Conservation (phyloP, 2,329 filamentous ascomycete genomes). For the Cladosporium halotolerans region DNA sequence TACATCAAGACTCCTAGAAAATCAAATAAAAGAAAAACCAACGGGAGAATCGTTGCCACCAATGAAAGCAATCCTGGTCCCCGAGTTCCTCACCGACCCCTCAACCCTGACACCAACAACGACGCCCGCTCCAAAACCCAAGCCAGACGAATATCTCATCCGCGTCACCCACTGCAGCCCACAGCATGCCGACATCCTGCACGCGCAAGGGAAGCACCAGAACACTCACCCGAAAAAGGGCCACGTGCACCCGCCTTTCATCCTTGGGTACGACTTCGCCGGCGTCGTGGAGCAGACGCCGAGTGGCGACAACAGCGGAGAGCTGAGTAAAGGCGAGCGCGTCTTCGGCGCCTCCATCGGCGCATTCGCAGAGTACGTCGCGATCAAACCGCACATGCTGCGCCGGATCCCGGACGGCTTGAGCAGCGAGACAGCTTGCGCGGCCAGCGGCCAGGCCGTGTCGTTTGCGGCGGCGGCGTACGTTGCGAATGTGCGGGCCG, state of each 20-base stretch:
- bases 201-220: constrained; percentile 54
- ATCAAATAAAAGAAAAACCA: background rate
- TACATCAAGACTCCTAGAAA: background rate
- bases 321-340: constrained; percentile 42
- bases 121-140: constrained; percentile 29
- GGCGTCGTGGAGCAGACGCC: constrained; percentile 43
- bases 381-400: constrained; percentile 35
- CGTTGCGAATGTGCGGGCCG: constrained; percentile 36
- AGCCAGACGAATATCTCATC: constrained; percentile 37
- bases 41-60: background rate
- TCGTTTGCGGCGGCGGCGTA: constrained; percentile 46
- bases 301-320: background rate
- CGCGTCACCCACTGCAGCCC: constrained; percentile 50
- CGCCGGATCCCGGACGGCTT: constrained; percentile 42
- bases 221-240: constrained; percentile 46
- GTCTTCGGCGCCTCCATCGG: constrained; percentile 51
- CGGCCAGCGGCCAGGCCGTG: constrained; percentile 49
- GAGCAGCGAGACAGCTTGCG: constrained; percentile 46
- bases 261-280: constrained; percentile 55
- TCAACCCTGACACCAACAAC: constrained; percentile 24
- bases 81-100: constrained; percentile 30
- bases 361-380: constrained; percentile 49
- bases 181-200: constrained; percentile 57
- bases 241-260: constrained; percentile 53
- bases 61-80: constrained; percentile 41